Evolutionary conservation across 2,329 filamentous ascomycete species (phyloP), one percentile per base, ranked within the genome.

Genomic region (Penicillium corylophilum): DNA sequence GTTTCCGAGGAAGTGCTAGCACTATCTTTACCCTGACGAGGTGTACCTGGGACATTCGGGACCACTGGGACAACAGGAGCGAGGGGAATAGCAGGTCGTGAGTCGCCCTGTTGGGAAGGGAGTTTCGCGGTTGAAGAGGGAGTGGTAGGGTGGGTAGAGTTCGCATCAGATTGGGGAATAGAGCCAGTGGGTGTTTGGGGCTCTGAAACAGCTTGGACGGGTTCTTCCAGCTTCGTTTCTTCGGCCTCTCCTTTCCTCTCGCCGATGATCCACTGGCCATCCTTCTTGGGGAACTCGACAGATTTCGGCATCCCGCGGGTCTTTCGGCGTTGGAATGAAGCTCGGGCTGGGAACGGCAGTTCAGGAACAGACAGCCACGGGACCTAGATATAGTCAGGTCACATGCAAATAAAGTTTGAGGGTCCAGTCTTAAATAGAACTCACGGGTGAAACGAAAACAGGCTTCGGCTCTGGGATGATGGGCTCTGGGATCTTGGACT

Each of bases 331-430:
- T 75, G 73, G 46, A 73, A 71, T 13, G 76, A 73, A 44, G 75
- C 74, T 63, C 77, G 75, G 15, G 77, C 68, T 3, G 83, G 82
- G 61, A 86, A 85, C 2, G 76, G 70, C 28, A 70, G 70, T 18
- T 80, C 78, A 15, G 79, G 76, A 24, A 79, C 76, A 12, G 82
- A 86, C 29, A 82, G 75, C 83, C 83, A 86, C 10, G 83, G 83
- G 18, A 86, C 70, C 77, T 81, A 57, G 24, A 51, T 38, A 8
- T 36, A 41, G 47, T 66, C 46, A 64, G 55, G 35, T 20, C 18
- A 7, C 12, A 40, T 15, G 24, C 13, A 10, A 9, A 38, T 16
- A 16, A 46, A 44, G 31, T 46, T 22, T 40, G 35, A 51, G 40
- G 23, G 24, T 46, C 39, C 12, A 7, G 33, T 33, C 35, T 13